Conservation (phyloP, 345 rosid genomes). For the Diplotaxis tenuifolia region DNA sequence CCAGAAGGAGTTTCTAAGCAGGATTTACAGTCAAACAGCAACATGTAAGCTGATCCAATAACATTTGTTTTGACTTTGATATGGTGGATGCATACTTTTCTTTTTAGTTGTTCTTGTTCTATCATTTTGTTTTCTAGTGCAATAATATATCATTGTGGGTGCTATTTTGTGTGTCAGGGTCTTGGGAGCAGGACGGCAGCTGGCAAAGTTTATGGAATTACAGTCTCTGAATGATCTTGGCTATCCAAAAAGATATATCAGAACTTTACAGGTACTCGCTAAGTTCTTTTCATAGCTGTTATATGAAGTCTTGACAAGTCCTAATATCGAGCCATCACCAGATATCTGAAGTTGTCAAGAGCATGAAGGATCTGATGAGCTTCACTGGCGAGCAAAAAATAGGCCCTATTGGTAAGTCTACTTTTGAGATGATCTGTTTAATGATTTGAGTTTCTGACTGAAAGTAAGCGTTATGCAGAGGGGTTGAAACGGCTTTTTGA, state of each 20-base stretch:
- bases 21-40: constrained; percentile 82
- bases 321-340: constrained; percentile 24
- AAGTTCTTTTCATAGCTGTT: constrained; percentile 4
- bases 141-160: not conserved
- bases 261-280: constrained; percentile 82
- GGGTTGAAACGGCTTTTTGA: constrained; percentile 34
- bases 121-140: not conserved
- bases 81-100: not conserved
- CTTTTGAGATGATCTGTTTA: too few relatives aligned
- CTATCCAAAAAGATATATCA: constrained; percentile 83
- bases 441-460: too few relatives aligned
- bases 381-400: constrained; percentile 67
- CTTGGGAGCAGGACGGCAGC: constrained; percentile 79
- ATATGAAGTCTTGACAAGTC: not conserved
- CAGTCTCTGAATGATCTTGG: constrained; percentile 82
- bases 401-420: constrained; percentile 76
- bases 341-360: constrained; percentile 96
- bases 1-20: constrained; percentile 76
- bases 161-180: constrained; percentile 48
- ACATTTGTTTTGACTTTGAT: not conserved
- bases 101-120: not conserved
- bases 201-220: constrained; percentile 72
- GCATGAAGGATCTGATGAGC: constrained; percentile 92
- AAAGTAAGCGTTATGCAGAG: too few relatives aligned
- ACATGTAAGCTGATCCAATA: constrained; percentile 54